Evolutionary conservation across 2,329 filamentous ascomycete genomes (phyloP).

Genomic region (Colletotrichum sidae): DNA sequence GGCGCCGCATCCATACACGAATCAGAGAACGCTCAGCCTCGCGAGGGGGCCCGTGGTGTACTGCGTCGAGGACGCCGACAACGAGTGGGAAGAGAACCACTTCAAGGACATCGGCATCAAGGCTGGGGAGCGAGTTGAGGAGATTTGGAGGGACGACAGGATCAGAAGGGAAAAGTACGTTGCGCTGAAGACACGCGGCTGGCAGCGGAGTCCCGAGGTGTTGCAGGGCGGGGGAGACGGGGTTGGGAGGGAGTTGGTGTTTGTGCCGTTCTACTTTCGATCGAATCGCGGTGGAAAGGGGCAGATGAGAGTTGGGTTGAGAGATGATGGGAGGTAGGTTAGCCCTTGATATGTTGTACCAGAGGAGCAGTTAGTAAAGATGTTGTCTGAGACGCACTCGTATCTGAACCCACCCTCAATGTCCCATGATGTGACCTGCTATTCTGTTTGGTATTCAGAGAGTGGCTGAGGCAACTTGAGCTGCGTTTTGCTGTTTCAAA

Average conservation of each 20-base stretch:
- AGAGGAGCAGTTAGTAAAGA: no score
- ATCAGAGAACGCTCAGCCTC: conserved; percentile 64
- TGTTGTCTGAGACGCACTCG: no score
- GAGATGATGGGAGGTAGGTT: conserved; percentile 37
- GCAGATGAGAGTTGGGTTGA: conserved; percentile 61
- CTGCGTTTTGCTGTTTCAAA: no score
- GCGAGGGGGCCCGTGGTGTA: conserved; percentile 70
- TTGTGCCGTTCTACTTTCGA: conserved; percentile 67
- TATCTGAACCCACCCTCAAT: no score
- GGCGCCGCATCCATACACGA: conserved; percentile 66
- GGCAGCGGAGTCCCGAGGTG: conserved; percentile 38
- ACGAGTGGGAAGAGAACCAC: conserved; percentile 65
- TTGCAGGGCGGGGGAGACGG: conserved; percentile 38
- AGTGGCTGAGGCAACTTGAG: no score
- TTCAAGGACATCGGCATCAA: conserved; percentile 58
- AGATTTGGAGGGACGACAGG: conserved; percentile 40
- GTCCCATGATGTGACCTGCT: no score
- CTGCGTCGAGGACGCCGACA: conserved; percentile 70
- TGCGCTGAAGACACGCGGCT: conserved; percentile 40
- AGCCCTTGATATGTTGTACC: background rate
- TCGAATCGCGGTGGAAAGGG: conserved; percentile 66
- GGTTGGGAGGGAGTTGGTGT: conserved; percentile 51
- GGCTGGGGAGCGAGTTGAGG: conserved; percentile 36
- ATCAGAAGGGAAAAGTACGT: conserved; percentile 44
- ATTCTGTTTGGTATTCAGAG: no score